Percentiles rank a stretch among this genome's conserved stretches.
phyloP scores from a whole-genome alignment of 2,329 filamentous ascomycete species.

The Pseudogymnoascus sp. region DNA sequence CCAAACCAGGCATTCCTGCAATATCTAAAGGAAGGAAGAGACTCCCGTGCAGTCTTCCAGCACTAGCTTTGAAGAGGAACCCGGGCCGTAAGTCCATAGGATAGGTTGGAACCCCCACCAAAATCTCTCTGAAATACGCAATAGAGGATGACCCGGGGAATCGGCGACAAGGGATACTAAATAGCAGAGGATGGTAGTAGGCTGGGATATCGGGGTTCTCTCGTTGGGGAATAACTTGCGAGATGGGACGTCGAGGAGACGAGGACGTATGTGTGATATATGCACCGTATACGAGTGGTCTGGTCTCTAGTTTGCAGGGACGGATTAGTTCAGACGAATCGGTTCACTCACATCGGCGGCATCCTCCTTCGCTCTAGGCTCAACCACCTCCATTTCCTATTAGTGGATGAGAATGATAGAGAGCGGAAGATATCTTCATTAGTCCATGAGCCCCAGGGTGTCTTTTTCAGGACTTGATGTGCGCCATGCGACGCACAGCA shows the following conservation, averaged over 20 bases:
- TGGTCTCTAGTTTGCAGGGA: background rate
- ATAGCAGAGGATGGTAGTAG: background rate
- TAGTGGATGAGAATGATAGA: background rate
- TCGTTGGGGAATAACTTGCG: background rate
- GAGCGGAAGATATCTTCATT: background rate
- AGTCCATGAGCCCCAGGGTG: background rate
- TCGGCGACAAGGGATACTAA: background rate
- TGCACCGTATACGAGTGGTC: background rate
- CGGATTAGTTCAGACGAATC: background rate
- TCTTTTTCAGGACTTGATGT: background rate
- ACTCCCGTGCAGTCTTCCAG: background rate
- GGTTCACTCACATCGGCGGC: background rate
- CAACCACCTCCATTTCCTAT: background rate
- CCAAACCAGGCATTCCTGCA: background rate
- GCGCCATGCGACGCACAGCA: background rate
- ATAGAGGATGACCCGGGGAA: background rate
- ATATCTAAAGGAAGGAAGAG: too few species aligned
- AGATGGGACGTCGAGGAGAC: background rate
- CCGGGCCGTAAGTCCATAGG: background rate
- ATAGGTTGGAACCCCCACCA: background rate
- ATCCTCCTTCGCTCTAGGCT: background rate
- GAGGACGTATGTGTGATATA: background rate
- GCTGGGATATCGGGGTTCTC: background rate
- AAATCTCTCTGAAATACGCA: background rate
- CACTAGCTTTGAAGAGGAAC: background rate